A percentile compares a stretch with the other conserved stretches of the same genome.
phyloP scores from a whole-genome alignment of 1,139 yeast genomes.

The Debaryomyces udenii region DNA sequence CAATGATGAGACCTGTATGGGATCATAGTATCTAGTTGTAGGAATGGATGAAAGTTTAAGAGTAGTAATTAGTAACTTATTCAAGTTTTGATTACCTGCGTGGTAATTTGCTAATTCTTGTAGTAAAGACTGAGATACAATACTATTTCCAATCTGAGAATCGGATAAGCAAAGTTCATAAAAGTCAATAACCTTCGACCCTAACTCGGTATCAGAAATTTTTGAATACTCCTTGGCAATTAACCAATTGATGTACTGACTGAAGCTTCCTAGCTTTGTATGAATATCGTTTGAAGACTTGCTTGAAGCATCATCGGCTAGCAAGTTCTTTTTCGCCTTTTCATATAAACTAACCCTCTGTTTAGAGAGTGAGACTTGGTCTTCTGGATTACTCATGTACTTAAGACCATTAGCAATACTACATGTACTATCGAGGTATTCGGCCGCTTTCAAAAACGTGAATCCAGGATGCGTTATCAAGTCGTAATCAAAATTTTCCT shows the following conservation, averaged over 20 bases:
- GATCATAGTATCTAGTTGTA: neutral
- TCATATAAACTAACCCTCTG: conserved; percentile 8
- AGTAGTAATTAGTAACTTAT: conserved; percentile 11
- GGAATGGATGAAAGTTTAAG: conserved; percentile 13
- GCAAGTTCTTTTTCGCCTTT: conserved; percentile 15
- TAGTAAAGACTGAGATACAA: conserved; percentile 14
- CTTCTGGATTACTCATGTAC: neutral
- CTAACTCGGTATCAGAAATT: conserved; percentile 25
- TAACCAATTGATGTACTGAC: conserved; percentile 44
- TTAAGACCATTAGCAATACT: neutral
- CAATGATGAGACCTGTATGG: neutral
- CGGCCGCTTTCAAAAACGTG: conserved; percentile 30
- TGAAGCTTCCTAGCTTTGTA: neutral
- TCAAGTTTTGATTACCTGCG: conserved; percentile 3
- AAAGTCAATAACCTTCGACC: conserved; percentile 41
- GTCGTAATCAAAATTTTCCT: conserved; percentile 26
- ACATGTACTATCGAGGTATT: conserved; percentile 1
- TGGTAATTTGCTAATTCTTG: conserved; percentile 17
- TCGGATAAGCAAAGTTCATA: conserved; percentile 24
- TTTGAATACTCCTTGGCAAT: conserved; percentile 50
- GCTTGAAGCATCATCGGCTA: conserved; percentile 7
- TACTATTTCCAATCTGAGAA: conserved; percentile 2
- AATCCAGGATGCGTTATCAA: conserved; percentile 35
- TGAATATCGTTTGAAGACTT: conserved; percentile 1
- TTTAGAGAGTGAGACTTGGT: neutral